Evolutionary conservation across 768 basidiomycete species (phyloP), one percentile per base, ranked within the genome.

Genomic region (Tulasnella sp.): DNA sequence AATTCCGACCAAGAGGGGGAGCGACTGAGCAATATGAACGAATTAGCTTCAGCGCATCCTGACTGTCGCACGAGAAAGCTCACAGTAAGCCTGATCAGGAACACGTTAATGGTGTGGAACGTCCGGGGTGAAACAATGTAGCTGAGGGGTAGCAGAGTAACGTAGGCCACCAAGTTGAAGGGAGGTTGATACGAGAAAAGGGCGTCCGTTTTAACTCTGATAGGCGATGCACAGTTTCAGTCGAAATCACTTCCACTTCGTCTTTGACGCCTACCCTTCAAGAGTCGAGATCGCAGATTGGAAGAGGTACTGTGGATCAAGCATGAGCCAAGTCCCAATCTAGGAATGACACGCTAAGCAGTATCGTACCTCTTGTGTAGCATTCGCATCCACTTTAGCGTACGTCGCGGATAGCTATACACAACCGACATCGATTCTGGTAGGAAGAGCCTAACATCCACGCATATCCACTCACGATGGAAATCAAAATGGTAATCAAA

Each of bases 151-250:
- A 91, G 90, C 64, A 96, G 84, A 72, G 96, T 82, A 35, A 87
- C 72, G 78, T 94, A 89, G 1, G 95, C 95, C 22, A 91, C 81
- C 22, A 93, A 81, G 76, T 92, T 94, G 84, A 94, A 93, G 1
- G 94, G 94, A 1, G 92, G 92, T 75, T 94, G 91, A 77, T 97
- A 96, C 63, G 90, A 93, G 81, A 95, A 93, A 19, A 97, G 82
- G 0, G 91, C 91, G 78, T 95, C 93, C 2, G 90, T 89, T 78
- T 94, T 94, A 77, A 94, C 90, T 26, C 93, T 92, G 22, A 14
- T n/a, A 29, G n/a, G 52, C 17, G 22, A 74, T 64, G 70, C 12
- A 44, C 67, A 71, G 26, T 69, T n/a, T 75, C 75, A 52, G 63
- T 75, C n/a, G 34, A 26, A 41, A 69, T 69, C 29, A 37, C 14